Evolutionary conservation across 108 stramenopile species (phyloP), one percentile per base, ranked within the genome.

Genomic region (Pseudonitzschia pungens): DNA sequence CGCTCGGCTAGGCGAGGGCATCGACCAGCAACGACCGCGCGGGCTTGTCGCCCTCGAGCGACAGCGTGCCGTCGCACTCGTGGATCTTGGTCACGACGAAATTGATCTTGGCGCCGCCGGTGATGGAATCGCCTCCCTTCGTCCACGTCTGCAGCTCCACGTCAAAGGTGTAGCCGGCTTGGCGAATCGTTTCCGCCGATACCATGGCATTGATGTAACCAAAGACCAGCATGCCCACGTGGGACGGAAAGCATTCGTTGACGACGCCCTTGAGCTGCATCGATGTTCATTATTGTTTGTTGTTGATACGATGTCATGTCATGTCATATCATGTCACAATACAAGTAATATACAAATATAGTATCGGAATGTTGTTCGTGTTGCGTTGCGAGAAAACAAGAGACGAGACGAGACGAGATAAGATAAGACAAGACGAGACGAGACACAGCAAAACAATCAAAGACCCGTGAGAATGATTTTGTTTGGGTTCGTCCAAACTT

Each of bases 151-250:
- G 69, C 16, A 68, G 42, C 14, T 82, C 83, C 3, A 42, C 40
- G 40, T 87, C 83, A 65, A 74, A 88, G 14, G 24, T 36, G 55
- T 72, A 88, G 26, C 87, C 87, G 4, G 80, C 51, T 36, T 59
- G 48, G 14, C 69, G 70, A 36, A 88, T 54, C 11, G 75, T 73
- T 29, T 88, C 80, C 4, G 81, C 83, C 0, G 84, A 68, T 21
- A 88, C 71, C 76, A 80, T 85, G 22, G 84, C 87, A 76, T 88
- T 88, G 77, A 88, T 85, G 64, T 85, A 83, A 26, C 74, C 72
- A 66, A 77, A 74, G 22, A 85, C 84, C 5, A 85, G 50, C 51
- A 88, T 60, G 20, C 82, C 77, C 22, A 88, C 60, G 54, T 88
- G 87, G 8, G 87, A 88, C 28, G 78, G 79, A 56, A 83, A 83